Base-by-base conservation (phyloP, 2,329 filamentous ascomycete species). In the Hymenoscyphus repandus region DNA sequence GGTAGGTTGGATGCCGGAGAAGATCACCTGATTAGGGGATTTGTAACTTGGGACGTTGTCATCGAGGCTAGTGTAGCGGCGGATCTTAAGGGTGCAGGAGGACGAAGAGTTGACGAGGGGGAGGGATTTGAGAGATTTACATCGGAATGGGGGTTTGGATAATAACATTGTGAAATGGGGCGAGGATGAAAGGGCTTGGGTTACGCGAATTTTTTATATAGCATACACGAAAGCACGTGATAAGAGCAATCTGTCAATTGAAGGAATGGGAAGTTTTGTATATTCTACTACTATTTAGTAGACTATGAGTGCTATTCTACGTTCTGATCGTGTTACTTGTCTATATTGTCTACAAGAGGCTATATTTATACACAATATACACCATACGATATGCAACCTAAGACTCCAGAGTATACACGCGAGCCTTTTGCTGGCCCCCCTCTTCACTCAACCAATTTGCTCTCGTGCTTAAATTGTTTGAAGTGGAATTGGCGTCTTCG, bases 1-100 rank as follows among this genome's bases (percentile, higher is more conserved):
- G 0, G 93, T 99, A 15, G 93, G 93, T 69, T 99, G 93, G 61
- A 99, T 99, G 47, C 91, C 93, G 3, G 93, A 97, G 74, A 99
- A 96, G 63, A 97, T 81, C 52, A 86, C 75, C 49, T 75, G 63
- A 4, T 55, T 34, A 18, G 48, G 44, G 15, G 52, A 11, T 41
- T 32, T 36, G 40, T 7, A 5, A 22, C 37, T 34, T 47, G 40
- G 17, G 43, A 34, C 20, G 22, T 15, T 33, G 51, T n/a, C n/a
- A n/a, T n/a, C n/a, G n/a, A n/a, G n/a, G n/a, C 38, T 12, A 31
- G 41, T 37, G 15, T 32, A 18, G 11, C 20, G 7, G 27, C 31
- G 17, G 32, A 17, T 20, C 30, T 11, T 44, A 20, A 13, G 4
- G 43, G 18, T 36, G 48, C 5, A n/a, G 45, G n/a, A 18, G 49